Evolutionary conservation across 202 grass and related monocot genomes (phyloP), one percentile per base, ranked within the genome.

Genomic region (Musa balbisiana): DNA sequence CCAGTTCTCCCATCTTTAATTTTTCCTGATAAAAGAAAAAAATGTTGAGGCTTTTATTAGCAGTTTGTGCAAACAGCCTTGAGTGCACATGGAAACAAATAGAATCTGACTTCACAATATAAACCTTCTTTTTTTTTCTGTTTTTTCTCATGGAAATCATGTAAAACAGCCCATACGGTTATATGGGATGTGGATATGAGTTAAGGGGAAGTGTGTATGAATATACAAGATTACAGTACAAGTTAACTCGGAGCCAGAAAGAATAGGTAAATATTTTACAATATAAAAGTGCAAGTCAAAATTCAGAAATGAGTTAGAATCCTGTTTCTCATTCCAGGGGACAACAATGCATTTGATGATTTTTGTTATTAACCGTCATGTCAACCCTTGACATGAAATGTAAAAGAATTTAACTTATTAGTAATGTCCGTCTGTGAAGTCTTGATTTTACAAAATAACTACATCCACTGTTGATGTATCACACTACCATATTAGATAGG

Each of bases 1-100:
- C 55, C 78, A 54, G 53, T 72, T 22, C 25, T 49, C 3, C 56
- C 55, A 54, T 80, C 78, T 14, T 12, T 24, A 22, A 80, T 80
- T 13, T 62, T 60, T 52, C 69, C 78, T 80, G 69, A 25, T 19
- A 63, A 53, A 62, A 53, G 50, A 55, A 54, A 69, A 20, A 51
- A 23, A 43, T 6, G 5, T 43, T 20, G 4, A 21, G 21, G 21
- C 51, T 10, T 43, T 64, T 10, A 50, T 63, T 76, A 76, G 17
- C 10, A 64, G 15, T 60, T 63, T 6, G 25, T 11, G 17, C 53
- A 54, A 62, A 76, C 29, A 49, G 51, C 10, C 29, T 49, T 64
- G 11, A 60, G 9, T 50, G 5, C 49, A 21, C 15, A 23, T 9
- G 9, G 23, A 64, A 64, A 64, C 3, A 33, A 74, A 24, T 33